Base-by-base conservation (phyloP, 164 flowering plant species). In the Taxillus chinensis region DNA sequence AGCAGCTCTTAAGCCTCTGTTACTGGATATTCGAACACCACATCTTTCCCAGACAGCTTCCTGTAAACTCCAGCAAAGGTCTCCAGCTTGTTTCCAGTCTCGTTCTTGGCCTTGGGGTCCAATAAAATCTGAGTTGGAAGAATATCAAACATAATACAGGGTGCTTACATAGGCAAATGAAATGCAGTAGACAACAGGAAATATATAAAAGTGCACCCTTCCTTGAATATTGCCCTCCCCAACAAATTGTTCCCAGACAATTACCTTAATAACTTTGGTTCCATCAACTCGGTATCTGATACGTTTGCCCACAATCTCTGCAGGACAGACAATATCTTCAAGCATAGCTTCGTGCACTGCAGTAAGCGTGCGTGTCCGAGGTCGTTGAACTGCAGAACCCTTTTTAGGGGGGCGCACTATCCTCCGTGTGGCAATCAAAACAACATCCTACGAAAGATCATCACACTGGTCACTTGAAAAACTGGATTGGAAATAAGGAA, bases 271-370 rank as follows among this genome's bases (percentile, higher is more conserved):
- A 45, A 89, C 81, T 72, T 89, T 92, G 54, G 95, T 82, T 10
- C 96, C 96, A 75, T 89, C 98, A 68, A 92, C 45, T 1, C 87
- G 67, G 72, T 87, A 92, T 79, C 89, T 84, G 45, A 79, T 67
- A 5, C 95, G 95, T 64, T 92, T 92, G 62, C 98, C 96, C 61
- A 92, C 96, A 82, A 89, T 89, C 67, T 92, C 98, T 52, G 95
- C 95, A 41, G 98, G 98, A 38, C 80, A 73, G 0, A 89, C 96
- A 45, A 89, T 63, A 70, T 92, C 98, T 73, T 92, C 96, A 14
- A 92, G 77, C 68, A 84, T 75, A 64, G 89, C 90, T 66, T 89
- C 98, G 75, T 92, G 98, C 10, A 92, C 96, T 62, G 98, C 63
- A 39, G 95, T 92, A 4, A 89, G 89, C 5, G 96, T 92, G 45